phyloP scores from a whole-genome alignment of 345 rosid genomes.

The Rhizophora apiculata region DNA sequence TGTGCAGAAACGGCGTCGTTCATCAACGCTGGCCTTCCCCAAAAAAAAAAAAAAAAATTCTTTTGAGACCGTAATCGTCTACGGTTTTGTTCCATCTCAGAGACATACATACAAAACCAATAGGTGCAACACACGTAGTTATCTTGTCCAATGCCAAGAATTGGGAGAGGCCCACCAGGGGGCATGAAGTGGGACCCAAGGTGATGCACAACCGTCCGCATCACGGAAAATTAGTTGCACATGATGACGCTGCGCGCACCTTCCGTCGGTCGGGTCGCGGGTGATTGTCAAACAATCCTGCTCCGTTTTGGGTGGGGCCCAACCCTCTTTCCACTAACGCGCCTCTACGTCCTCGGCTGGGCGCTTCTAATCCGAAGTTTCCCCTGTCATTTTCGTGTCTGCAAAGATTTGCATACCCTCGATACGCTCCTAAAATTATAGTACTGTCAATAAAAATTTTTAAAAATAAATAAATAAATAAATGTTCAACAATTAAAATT shows the following conservation, averaged over 20 bases:
- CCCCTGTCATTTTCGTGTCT: slow-evolving; percentile 21
- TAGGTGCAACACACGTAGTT: neutral
- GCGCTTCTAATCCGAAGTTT: slow-evolving; percentile 17
- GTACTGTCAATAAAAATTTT: too few relatives aligned
- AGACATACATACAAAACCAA: neutral
- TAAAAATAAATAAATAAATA: too few relatives aligned
- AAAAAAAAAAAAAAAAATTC: neutral
- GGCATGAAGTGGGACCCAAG: neutral
- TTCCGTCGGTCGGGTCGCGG: slow-evolving; percentile 14
- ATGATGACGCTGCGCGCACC: neutral
- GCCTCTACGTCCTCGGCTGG: slow-evolving; percentile 3
- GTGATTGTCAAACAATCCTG: slow-evolving; percentile 13
- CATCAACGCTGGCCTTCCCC: too few relatives aligned
- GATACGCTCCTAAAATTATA: too few relatives aligned
- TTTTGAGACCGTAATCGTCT: neutral
- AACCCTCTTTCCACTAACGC: neutral
- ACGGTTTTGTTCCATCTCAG: neutral
- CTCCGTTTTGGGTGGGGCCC: slow-evolving; percentile 1
- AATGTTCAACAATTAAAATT: too few relatives aligned
- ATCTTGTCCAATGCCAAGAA: neutral
- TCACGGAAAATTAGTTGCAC: slow-evolving; percentile 1
- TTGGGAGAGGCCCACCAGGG: neutral
- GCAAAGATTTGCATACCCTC: neutral
- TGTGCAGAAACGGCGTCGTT: too few relatives aligned
- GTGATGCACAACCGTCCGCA: slow-evolving; percentile 1